phyloP scores from a whole-genome alignment of 345 rosid species.

The Rubroshorea leprosula region DNA sequence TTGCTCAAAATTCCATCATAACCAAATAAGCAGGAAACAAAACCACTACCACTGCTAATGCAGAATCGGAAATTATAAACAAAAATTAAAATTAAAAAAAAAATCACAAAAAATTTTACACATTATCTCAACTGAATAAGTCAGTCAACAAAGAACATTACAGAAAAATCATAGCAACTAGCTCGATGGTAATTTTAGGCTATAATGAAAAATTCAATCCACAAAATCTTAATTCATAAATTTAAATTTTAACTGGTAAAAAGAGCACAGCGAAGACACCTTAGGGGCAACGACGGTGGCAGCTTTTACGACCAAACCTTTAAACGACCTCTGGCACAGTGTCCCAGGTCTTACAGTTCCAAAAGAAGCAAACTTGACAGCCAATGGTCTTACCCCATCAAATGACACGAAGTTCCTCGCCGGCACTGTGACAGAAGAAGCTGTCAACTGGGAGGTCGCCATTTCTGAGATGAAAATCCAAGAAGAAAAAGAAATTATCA shows the following conservation, averaged over 20 bases:
- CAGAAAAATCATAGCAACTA: no score
- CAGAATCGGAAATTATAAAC: no score
- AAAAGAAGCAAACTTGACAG: slow-evolving; percentile 37
- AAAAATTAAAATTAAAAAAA: no score
- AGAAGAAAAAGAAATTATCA: neutral
- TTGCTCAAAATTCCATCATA: neutral
- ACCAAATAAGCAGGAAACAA: no score
- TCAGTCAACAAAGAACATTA: no score
- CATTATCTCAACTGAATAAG: no score
- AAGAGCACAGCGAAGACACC: slow-evolving; percentile 33
- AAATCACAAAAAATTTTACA: neutral
- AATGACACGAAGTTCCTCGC: slow-evolving; percentile 39
- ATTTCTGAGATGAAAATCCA: slow-evolving; percentile 23
- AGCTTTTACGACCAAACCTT: slow-evolving; percentile 64
- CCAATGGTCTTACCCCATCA: slow-evolving; percentile 45
- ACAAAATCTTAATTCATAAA: neutral
- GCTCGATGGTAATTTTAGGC: no score
- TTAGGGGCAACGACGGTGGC: slow-evolving; percentile 90
- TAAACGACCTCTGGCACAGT: slow-evolving; percentile 33
- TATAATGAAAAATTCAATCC: neutral
- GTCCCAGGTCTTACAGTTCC: slow-evolving; percentile 21
- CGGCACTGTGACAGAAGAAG: slow-evolving; percentile 36
- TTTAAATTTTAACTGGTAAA: neutral
- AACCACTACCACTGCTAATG: no score
- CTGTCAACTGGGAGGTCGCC: slow-evolving; percentile 52